A percentile compares a stretch with the other conserved stretches of the same genome.
Conservation (phyloP, 1,284 basidiomycete genomes). For the Cyathus olla region DNA sequence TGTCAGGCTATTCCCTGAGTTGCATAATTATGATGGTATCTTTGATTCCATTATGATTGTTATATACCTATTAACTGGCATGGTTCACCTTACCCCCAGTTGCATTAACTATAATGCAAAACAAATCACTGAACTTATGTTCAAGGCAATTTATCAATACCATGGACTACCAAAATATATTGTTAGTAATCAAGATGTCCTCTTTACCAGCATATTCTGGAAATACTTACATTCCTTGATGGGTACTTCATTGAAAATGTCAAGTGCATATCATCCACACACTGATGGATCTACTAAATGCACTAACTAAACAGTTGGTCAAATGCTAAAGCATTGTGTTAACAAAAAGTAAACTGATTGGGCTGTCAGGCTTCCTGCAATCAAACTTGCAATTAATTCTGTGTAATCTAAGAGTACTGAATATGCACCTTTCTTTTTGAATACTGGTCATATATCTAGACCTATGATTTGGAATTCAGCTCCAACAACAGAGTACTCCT, state of each 20-base stretch:
- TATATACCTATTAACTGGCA: constrained; percentile 45
- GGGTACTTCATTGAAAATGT: constrained; percentile 44
- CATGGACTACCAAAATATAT: constrained; percentile 53
- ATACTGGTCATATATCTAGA: constrained; percentile 33
- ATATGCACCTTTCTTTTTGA: constrained; percentile 42
- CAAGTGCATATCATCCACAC: constrained; percentile 56
- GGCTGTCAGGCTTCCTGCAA: constrained; percentile 43
- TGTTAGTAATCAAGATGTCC: constrained; percentile 51
- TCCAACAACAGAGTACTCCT: constrained; percentile 22
- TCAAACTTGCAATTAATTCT: constrained; percentile 45
- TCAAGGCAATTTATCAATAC: constrained; percentile 43
- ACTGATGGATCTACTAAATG: constrained; percentile 53
- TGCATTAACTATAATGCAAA: constrained; percentile 36
- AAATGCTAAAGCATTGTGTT: constrained; percentile 39
- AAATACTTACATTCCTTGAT: constrained; percentile 41
- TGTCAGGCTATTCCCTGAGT: background rate
- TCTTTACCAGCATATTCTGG: constrained; percentile 59
- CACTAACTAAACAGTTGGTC: no score
- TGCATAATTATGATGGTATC: background rate
- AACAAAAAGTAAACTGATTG: constrained; percentile 46
- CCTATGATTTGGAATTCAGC: constrained; percentile 34
- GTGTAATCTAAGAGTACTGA: constrained; percentile 29
- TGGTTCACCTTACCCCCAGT: constrained; percentile 42
- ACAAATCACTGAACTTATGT: constrained; percentile 48
- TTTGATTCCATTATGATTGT: constrained; percentile 28